Base-by-base conservation (phyloP, 2,329 filamentous ascomycete genomes). In the Talaromyces albobiverticillius region DNA sequence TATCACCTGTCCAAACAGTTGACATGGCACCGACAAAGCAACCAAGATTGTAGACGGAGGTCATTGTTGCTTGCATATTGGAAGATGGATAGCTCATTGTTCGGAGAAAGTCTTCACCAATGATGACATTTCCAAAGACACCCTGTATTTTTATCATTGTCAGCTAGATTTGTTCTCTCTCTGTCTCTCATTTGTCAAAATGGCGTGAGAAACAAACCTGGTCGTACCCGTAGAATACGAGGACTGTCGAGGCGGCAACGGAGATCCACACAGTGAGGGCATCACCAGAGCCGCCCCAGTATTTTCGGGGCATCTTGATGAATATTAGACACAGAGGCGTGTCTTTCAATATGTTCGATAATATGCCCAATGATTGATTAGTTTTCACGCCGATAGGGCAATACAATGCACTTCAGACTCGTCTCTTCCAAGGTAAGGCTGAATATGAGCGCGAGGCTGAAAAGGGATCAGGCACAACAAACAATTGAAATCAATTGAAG, bases 211-310 rank as follows among this genome's bases (percentile, higher is more conserved):
- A 23, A 56, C 56, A 32, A 58, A 71, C 68, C 62, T 74, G 71
- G 48, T 74, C 71, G 51, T 75, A 75, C 25, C 73, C 77, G 56
- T 80, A 81, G 61, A 80, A 79, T 51, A 79, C 68, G 20, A 80
- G 65, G 4, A 80, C 76, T 0, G 76, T 80, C 1, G 72, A 76
- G 1, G 77, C 76, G 11, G 78, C 76, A 16, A 80, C 66, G 4
- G 75, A 77, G 40, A 81, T 80, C 78, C 77, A 80, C 14, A 80
- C 68, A 1, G 78, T 80, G n/a, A 81, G 68, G 25, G 68, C 64
- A 56, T 78, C 71, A 29, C 78, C 78, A 40, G 76, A 78, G 31
- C 78, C 77, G 57, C 77, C 78, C 46, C 80, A 72, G 56, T 79
- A 81, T 60, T 73, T 76, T 42, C 73, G 72, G 26, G 71, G 71